Base-by-base conservation (phyloP, 1,139 yeast genomes). In the Yamadazyma dendronema region DNA sequence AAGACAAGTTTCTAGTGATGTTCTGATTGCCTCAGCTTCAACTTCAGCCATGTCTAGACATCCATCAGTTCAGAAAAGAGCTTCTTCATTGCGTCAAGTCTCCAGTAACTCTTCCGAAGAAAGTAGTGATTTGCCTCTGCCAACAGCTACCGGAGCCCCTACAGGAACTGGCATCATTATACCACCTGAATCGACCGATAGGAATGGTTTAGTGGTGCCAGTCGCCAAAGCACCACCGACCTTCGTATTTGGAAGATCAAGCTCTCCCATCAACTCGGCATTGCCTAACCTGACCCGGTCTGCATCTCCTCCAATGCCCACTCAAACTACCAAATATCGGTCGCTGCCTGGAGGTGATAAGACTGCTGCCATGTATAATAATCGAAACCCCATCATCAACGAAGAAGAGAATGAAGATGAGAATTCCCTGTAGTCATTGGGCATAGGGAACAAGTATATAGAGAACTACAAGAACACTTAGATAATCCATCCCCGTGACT, bases 21-120 rank as follows among this genome's bases (percentile, higher is more conserved):
- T 61, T 14, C 70, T 72, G 30, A 59, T 67, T 26, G 54, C 59
- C 28, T 57, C 68, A 3, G 49, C 58, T 2, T 59, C 71, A 3
- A 63, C 71, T 0, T 38, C 61, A 3, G 56, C 61, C 11, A 59
- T 64, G 11, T 39, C 42, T 6, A 40, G 45, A 25, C 44, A 38
- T 28, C 33, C 41, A 22, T 35, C 41, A 2, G 30, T 31, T 2
- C 32, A 49, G 13, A 64, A 61, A 47, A 59, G 57, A 39, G 43
- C 53, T 10, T 56, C 66, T 12, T 59, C 67, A 6, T 49, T 67
- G 11, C 54, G 67, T 1, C 68, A 61, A 37, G 58, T 68, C 6
- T 63, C 72, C 4, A 60, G 65, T 39, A 67, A 64, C 39, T 65
- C 72, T 0, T 67, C 73, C 0, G 72, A 65, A 24, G 73, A 67